Evolutionary conservation across 148 eudicot species (phyloP).

Genomic region (Rheum nobile): DNA sequence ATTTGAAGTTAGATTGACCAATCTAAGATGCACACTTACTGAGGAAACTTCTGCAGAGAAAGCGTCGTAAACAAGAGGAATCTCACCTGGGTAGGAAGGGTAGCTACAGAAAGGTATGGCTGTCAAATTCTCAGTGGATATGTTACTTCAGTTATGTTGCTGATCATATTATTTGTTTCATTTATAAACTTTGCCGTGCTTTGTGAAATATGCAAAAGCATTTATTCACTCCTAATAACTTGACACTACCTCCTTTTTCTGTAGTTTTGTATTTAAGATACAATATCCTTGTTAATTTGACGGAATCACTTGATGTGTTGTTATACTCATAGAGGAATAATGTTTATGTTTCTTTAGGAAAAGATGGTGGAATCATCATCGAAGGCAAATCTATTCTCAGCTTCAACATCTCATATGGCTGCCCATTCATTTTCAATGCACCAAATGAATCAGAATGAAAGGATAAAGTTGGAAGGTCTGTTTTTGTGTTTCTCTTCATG

Average conservation of each 20-base stretch:
- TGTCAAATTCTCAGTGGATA: not conserved
- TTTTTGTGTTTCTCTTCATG: not conserved
- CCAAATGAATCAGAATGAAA: constrained; percentile 36
- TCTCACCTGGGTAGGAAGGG: constrained; percentile 6
- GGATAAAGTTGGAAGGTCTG: constrained; percentile 11
- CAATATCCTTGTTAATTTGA: not conserved
- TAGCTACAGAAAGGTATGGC: constrained; percentile 7
- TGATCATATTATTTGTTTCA: not conserved
- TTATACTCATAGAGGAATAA: constrained; percentile 9
- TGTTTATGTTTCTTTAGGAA: constrained; percentile 40
- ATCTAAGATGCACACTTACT: not conserved
- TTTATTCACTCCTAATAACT: not conserved
- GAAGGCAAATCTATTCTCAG: constrained; percentile 35
- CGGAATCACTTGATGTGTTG: not conserved
- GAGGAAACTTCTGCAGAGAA: constrained; percentile 4
- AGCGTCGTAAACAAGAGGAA: constrained; percentile 15
- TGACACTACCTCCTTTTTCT: not conserved
- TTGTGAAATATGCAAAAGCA: not conserved
- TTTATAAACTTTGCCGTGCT: not conserved
- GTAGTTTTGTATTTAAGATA: not conserved
- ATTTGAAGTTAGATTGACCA: not conserved
- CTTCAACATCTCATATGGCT: constrained; percentile 34
- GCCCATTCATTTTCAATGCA: constrained; percentile 38
- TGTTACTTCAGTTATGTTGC: not conserved
- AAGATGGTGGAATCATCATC: constrained; percentile 49